A percentile compares a stretch with the other conserved stretches of the same genome.
Conservation (phyloP, 78 protist species). For the Cavenderia fasciculata region DNA sequence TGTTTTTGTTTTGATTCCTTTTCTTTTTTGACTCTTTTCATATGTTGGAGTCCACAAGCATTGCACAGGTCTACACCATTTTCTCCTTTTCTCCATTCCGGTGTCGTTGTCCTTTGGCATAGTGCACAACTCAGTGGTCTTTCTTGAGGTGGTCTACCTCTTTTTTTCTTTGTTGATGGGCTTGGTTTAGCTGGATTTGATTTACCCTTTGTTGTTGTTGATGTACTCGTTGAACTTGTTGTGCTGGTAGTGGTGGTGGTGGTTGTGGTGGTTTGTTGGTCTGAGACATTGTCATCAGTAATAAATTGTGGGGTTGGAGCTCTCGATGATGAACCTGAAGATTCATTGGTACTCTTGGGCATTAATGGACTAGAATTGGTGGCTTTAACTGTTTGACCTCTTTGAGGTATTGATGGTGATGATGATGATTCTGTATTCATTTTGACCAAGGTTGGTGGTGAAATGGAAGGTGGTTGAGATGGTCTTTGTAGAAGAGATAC, state of each 20-base stretch:
- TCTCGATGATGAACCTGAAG: no score
- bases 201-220: background rate
- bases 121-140: background rate
- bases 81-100: constrained; percentile 7
- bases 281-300: no score
- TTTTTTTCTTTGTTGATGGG: background rate
- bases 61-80: background rate
- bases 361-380: no score
- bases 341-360: no score
- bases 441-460: no score
- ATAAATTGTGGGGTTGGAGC: no score
- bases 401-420: no score
- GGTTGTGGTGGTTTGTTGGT: no score
- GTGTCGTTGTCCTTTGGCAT: background rate
- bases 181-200: background rate
- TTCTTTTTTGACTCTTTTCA: constrained; percentile 2
- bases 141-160: constrained; percentile 1
- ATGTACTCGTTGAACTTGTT: background rate
- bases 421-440: no score
- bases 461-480: no score
- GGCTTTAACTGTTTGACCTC: no score
- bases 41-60: constrained; percentile 13
- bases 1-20: background rate
- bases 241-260: background rate
- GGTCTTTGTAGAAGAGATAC: no score